phyloP scores from a whole-genome alignment of 2,329 filamentous ascomycete genomes.

The Hymenoscyphus scutula region DNA sequence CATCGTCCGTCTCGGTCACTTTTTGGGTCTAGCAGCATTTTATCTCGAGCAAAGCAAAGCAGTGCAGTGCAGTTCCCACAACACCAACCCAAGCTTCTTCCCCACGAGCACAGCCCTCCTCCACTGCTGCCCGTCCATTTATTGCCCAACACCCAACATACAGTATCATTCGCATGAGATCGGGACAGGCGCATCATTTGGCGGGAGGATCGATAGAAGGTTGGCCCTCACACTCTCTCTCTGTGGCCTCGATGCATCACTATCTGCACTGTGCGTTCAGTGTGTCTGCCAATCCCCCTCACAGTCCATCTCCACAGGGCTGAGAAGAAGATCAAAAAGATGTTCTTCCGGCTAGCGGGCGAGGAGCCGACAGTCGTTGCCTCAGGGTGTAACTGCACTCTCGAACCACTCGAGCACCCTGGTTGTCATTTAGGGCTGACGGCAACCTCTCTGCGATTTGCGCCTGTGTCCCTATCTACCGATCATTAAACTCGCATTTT shows the following conservation, averaged over 20 bases:
- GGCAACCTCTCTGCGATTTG: background rate
- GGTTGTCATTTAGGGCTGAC: constrained; percentile 22
- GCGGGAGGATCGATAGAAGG: constrained; percentile 5
- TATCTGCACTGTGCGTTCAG: background rate
- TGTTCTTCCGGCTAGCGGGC: background rate
- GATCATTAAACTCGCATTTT: background rate
- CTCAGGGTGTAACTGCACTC: background rate
- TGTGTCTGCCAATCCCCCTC: background rate
- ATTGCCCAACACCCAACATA: too few species aligned
- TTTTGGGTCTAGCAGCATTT: background rate
- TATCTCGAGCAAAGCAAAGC: background rate
- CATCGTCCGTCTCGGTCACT: constrained; percentile 1
- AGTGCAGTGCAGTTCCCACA: background rate
- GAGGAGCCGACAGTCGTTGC: too few species aligned
- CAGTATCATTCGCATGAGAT: background rate
- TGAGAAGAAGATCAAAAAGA: constrained; percentile 5
- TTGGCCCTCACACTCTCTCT: too few species aligned
- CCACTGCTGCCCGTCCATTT: background rate
- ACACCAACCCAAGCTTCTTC: background rate
- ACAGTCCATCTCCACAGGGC: constrained; percentile 10
- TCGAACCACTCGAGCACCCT: background rate
- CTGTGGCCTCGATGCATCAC: background rate
- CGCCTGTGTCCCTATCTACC: background rate
- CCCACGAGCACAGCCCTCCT: constrained; percentile 14
- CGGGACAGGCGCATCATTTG: background rate